Evolutionary conservation across 2,329 filamentous ascomycete genomes (phyloP), one percentile per base, ranked within the genome.

Genomic region (Phaeosphaeria sp.): DNA sequence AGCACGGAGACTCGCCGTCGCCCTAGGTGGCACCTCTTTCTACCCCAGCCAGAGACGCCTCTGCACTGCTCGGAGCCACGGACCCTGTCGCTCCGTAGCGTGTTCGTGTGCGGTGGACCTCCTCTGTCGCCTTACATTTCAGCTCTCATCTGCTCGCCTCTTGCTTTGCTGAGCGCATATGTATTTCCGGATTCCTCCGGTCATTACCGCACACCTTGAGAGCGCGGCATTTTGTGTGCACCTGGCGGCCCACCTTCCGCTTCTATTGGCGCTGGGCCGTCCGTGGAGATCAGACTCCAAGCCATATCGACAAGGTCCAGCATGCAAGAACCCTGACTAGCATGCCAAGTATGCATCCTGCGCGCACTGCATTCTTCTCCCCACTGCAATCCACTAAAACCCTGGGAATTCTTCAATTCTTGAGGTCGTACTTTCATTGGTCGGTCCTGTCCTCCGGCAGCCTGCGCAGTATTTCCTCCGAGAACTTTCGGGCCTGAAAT

Each of bases 161-260:
- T 36, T 36, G 6, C 30, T 3, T 36, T 36, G 30, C 30, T 7
- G 8, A 36, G 6, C 30, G 18, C 7, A 21, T 22, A 21, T 44
- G 42, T 6, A 15, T 20, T n/a, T 49, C 46, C 25, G 46, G 15
- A 17, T 18, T 49, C 46, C 30, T 49, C 46, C 46, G 46, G 6
- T 17, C 33, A 7, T 30, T 24, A 15, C 47, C 25, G 49, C 21
- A 9, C 20, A 25, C 48, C 22, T 25, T 17, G 20, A 39, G 15
- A 13, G 63, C 45, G 58, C 46, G 59, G 56, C 58, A 62, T 60
- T 50, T 60, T 47, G 20, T 54, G 56, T 54, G 59, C 56, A 59
- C 15, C 18, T 50, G 50, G 55, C 66, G 63, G 65, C 49, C 55
- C 60, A 68, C 71, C 65, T 73, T 73, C 68, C 72, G 57, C 47